Evolutionary conservation across 441 rosid species (phyloP).

Genomic region (Arabidopsis lyrata): DNA sequence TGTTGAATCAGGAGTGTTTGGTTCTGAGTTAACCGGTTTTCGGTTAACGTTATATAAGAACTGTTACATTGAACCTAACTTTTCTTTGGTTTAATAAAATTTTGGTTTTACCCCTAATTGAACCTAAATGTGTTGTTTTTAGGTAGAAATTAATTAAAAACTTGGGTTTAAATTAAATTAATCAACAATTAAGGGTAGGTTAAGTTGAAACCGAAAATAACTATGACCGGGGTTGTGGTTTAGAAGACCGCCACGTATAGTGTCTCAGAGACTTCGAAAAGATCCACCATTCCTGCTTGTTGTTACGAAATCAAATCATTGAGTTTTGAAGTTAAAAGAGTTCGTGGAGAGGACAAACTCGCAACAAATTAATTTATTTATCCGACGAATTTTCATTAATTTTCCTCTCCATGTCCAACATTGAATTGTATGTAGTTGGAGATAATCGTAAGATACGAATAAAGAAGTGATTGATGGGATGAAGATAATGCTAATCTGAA

Average conservation of each 20-base stretch:
- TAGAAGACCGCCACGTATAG: conserved; percentile 16
- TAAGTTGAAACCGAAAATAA: background rate
- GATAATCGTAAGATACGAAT: background rate
- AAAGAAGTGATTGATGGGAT: background rate
- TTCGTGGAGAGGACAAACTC: conserved; percentile 12
- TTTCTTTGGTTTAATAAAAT: conserved; percentile 30
- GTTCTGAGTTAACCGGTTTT: conserved; percentile 8
- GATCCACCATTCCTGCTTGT: background rate
- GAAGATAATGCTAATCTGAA: background rate
- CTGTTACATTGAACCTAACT: conserved; percentile 26
- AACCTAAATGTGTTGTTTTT: background rate
- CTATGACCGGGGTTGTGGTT: background rate
- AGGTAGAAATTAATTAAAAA: background rate
- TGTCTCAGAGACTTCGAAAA: conserved; percentile 18
- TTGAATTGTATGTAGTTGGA: background rate
- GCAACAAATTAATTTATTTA: conserved; percentile 1
- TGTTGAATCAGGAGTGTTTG: background rate
- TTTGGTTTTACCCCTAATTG: background rate
- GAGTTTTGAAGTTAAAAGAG: background rate
- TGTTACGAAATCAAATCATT: conserved; percentile 8
- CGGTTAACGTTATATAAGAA: conserved; percentile 21
- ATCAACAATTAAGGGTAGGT: background rate
- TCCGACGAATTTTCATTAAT: background rate
- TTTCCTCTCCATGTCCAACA: conserved; percentile 1
- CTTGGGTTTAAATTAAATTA: background rate